Base-by-base conservation (phyloP, 768 basidiomycete species). In the Sistotremastrum niveocremeum region DNA sequence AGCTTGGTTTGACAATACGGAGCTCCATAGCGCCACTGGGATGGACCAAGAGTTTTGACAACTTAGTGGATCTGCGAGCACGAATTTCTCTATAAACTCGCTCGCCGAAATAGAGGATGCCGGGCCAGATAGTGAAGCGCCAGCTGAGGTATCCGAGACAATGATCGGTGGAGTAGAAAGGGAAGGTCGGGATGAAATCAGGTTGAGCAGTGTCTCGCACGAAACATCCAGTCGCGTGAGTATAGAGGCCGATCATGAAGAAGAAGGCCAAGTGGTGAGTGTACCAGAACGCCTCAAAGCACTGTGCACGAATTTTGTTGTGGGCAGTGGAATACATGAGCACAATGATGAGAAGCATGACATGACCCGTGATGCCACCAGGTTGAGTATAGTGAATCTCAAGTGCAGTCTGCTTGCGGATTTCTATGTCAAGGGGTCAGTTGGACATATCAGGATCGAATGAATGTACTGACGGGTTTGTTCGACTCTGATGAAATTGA, bases 211-310 rank as follows among this genome's bases (percentile, higher is more conserved):
- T 69, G 60, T 90, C 88, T 41, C 91, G 88, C 48, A 97, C 91
- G 64, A 97, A 97, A 64, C 91, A 97, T 4, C 91, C 90, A 46
- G 84, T 84, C 6, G 90, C 89, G 60, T 93, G 90, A 20, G 84
- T 74, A 64, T 84, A 94, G 41, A 95, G 75, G 33, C 77, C 85
- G 50, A 93, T 68, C 79, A 93, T 86, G 68, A 93, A 91, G 68
- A 91, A 87, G 72, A 91, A 88, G 7, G 86, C 87, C 37, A 91
- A 76, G 54, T 93, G 91, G 53, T 94, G 91, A 34, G 90, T 91
- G 62, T 91, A 94, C 90, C 90, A 94, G 70, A 97, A 97, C 1
- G 77, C 87, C 62, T 97, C 91, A 63, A 93, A 95, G 67, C 80
- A 86, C 62, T 90, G 86, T 49, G 74, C 62, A 53, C 91, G 83